Conservation (phyloP, 805 yeast species). For the Metschnikowia gelsemii region DNA sequence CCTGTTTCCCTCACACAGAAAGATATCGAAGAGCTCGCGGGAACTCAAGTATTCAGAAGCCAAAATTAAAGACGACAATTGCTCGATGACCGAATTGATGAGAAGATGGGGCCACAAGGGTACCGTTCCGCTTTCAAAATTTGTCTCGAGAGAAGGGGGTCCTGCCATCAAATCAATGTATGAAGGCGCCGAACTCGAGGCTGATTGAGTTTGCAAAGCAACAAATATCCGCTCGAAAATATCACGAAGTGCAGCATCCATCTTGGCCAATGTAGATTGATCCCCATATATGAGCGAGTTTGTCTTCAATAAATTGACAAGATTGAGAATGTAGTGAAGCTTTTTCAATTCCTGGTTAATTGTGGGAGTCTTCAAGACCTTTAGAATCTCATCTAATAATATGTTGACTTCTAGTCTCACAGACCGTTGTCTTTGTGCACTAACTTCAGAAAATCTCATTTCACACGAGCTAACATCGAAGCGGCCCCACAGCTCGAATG, state of each 20-base stretch:
- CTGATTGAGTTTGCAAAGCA: neutral
- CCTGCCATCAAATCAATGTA: neutral
- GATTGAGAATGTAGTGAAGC: conserved; percentile 6
- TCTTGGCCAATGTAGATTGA: neutral
- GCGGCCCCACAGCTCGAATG: conserved; percentile 16
- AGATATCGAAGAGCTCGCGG: conserved; percentile 22
- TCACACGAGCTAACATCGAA: conserved; percentile 4
- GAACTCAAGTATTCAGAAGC: conserved; percentile 10
- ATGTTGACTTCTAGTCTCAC: neutral
- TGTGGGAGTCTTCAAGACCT: neutral
- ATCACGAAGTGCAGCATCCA: neutral
- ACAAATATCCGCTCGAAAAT: conserved; percentile 1
- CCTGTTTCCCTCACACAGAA: conserved; percentile 21
- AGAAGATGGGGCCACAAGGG: conserved; percentile 17
- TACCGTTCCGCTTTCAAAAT: conserved; percentile 11
- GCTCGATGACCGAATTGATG: conserved; percentile 13
- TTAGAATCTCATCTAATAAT: conserved; percentile 1
- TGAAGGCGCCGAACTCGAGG: neutral
- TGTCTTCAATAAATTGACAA: conserved; percentile 4
- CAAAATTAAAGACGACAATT: conserved; percentile 11
- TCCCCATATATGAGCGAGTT: conserved; percentile 1
- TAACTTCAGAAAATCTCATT: conserved; percentile 1
- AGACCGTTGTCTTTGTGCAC: neutral
- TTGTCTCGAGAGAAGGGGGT: neutral
- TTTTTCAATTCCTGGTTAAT: neutral